A percentile compares a stretch with the other conserved stretches of the same genome.
phyloP scores from a whole-genome alignment of 257 asterid species.

The Lavandula angustifolia region DNA sequence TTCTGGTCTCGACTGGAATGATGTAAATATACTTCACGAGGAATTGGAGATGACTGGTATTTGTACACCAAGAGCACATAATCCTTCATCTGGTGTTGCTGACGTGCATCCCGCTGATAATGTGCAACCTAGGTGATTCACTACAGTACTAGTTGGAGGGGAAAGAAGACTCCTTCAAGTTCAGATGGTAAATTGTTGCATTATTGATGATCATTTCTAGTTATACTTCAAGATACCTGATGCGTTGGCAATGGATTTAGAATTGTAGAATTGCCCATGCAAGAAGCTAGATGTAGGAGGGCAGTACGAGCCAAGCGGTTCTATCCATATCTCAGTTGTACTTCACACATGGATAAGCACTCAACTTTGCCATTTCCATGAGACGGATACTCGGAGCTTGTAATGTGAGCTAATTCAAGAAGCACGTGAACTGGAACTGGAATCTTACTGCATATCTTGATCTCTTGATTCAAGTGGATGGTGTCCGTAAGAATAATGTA shows the following conservation, averaged over 20 bases:
- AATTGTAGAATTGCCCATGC: constrained; percentile 29
- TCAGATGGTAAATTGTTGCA: constrained; percentile 27
- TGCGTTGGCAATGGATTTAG: constrained; percentile 27
- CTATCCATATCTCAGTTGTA: constrained; percentile 1
- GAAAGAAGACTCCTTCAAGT: constrained; percentile 1
- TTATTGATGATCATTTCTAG: constrained; percentile 21
- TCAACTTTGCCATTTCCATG: constrained; percentile 22
- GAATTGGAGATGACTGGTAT: constrained; percentile 55
- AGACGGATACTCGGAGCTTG: constrained; percentile 19
- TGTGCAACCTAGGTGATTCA: constrained; percentile 56
- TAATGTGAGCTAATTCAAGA: constrained; percentile 26
- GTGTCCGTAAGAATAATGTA: constrained; percentile 16
- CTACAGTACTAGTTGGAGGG: not conserved
- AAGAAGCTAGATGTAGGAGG: constrained; percentile 12
- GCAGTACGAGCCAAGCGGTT: constrained; percentile 26
- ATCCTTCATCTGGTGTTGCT: constrained; percentile 45
- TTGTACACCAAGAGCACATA: constrained; percentile 46
- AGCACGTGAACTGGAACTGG: constrained; percentile 22
- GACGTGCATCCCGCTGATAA: constrained; percentile 42
- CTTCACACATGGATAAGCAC: constrained; percentile 30
- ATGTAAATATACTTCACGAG: constrained; percentile 54
- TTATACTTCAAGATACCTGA: constrained; percentile 11
- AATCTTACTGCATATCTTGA: constrained; percentile 8
- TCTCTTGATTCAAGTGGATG: constrained; percentile 17
- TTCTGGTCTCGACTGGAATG: constrained; percentile 62